Percentiles rank a stretch among this genome's conserved stretches.
These are phyloP conservation scores for Mrakia gelida DNA, from an alignment of 768 basidiomycete species.

Conservation along the genomic window DNA sequence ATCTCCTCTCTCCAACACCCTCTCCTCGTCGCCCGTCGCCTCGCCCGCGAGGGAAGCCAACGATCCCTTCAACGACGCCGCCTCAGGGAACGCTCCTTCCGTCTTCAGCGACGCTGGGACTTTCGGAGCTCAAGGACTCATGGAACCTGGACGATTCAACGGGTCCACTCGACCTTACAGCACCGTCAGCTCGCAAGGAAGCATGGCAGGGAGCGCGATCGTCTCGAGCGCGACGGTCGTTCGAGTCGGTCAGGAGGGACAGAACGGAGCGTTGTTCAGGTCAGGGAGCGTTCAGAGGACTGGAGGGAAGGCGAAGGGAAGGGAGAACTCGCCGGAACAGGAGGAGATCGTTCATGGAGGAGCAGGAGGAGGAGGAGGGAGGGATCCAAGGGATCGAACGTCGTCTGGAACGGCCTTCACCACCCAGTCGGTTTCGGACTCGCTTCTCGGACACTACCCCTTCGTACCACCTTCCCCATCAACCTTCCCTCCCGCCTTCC, in stretches of 20 bases:
- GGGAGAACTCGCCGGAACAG: not conserved
- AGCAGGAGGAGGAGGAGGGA: not conserved
- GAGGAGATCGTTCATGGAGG: not conserved
- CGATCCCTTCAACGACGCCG: constrained; percentile 30
- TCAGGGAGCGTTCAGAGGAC: not conserved
- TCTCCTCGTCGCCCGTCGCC: not conserved
- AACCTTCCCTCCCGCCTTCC: not conserved
- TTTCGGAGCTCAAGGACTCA: not conserved
- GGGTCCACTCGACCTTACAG: constrained; percentile 17
- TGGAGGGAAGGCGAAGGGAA: not conserved
- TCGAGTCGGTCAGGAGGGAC: constrained; percentile 19
- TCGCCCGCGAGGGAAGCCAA: constrained; percentile 15
- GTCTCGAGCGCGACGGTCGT: constrained; percentile 26
- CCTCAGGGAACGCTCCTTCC: not conserved
- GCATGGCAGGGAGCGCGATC: not conserved
- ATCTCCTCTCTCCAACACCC: constrained; percentile 26
- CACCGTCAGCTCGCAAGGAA: constrained; percentile 10
- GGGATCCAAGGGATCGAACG: constrained; percentile 1
- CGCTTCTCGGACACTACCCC: constrained; percentile 6
- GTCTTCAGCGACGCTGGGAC: constrained; percentile 1
- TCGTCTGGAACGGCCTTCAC: not conserved
- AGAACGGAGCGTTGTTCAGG: not conserved
- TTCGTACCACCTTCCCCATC: constrained; percentile 7
- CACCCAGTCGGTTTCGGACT: constrained; percentile 3
- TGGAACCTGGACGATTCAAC: not conserved